Base-by-base conservation (phyloP, 441 rosid genomes). In the Melastoma candidum region DNA sequence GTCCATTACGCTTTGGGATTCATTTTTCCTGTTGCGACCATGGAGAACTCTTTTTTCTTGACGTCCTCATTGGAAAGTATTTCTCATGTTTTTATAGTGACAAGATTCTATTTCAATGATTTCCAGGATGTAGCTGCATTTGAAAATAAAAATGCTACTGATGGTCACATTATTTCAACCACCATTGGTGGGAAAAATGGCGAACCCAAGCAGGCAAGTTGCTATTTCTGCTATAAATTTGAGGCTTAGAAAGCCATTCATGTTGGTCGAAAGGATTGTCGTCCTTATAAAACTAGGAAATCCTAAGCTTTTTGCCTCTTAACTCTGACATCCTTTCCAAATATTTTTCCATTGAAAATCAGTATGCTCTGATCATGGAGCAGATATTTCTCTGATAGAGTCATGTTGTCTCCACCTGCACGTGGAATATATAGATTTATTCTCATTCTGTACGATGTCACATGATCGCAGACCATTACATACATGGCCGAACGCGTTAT, bases 401-500 rank as follows among this genome's bases (percentile, higher is more conserved):
- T 36, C 41, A 36, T 36, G 41, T 6, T 4, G 41, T 36, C 41
- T 4, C 7, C 8, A 36, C 41, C 41, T 4, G 41, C 7, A 6
- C 41, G 6, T 36, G 41, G 41, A 36, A 36, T 36, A 36, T 32
- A 17, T 45, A 13, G 49, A 17, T 32, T 27, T 24, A 6, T 12
- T 39, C 12, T n/a, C 51, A 26, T 49, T 39, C 36, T 22, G 54
- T 63, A 61, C 43, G 46, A 7, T 2, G 7, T 29, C 36, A 29
- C 3, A 3, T 29, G 1, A 45, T 64, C 54, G 56, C 57, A 61
- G 65, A 61, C 52, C 46, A 61, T 53, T 10, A 61, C 52, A 47
- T 61, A 61, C 49, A 61, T 52, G 58, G 65, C 65, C 2, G 65
- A 61, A 47, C 57, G 65, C 47, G 65, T 61, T 46, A 58, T 61